Percentiles rank a stretch among this genome's conserved stretches.
These are phyloP conservation scores for Populus hybrid DNA, from an alignment of 441 rosid genomes.

Conservation along the genomic window DNA sequence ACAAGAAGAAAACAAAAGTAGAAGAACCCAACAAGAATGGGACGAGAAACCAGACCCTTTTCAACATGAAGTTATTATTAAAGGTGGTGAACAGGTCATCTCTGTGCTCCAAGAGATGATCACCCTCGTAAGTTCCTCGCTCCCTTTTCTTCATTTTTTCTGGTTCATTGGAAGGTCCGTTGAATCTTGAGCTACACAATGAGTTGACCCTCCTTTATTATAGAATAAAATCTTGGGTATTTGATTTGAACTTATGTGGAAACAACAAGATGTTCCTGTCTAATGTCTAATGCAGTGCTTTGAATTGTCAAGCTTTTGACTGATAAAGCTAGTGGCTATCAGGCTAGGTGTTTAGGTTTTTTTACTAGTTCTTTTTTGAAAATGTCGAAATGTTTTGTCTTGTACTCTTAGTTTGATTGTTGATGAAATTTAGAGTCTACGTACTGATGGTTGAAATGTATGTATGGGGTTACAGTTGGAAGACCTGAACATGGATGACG, in stretches of 20 bases:
- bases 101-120: slow-evolving; percentile 89
- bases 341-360: background rate
- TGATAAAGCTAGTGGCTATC: background rate
- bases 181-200: background rate
- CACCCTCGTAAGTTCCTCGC: slow-evolving; percentile 46
- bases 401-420: background rate
- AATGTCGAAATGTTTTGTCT: slow-evolving; percentile 2
- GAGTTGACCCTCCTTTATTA: background rate
- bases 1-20: slow-evolving; percentile 16
- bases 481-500: slow-evolving; percentile 90
- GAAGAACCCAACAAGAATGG: slow-evolving; percentile 33
- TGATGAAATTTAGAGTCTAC: slow-evolving; percentile 4
- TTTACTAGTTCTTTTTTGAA: background rate
- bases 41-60: slow-evolving; percentile 45
- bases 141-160: background rate
- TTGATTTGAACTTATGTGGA: background rate
- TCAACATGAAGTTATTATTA: slow-evolving; percentile 69
- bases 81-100: slow-evolving; percentile 93
- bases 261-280: background rate
- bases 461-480: slow-evolving; percentile 44
- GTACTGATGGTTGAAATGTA: background rate
- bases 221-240: background rate
- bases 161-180: background rate
- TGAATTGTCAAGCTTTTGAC: background rate
- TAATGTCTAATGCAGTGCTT: background rate